Evolutionary conservation across 768 basidiomycete genomes (phyloP), one percentile per base, ranked within the genome.

Genomic region (Candolleomyces efflorescens): DNA sequence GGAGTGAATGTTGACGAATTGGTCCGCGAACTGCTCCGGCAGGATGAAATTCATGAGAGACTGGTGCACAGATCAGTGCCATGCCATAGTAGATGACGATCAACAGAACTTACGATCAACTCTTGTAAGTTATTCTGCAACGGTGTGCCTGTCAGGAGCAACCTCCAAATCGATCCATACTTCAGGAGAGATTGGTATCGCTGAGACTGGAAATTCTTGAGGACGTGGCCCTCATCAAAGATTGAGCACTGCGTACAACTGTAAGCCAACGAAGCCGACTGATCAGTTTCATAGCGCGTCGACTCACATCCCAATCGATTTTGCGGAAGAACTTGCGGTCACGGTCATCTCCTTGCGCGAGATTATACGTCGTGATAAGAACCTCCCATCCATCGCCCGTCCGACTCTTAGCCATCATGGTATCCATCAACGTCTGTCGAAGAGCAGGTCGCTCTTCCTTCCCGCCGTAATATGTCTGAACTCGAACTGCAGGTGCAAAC

Each of bases 161-260:
- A 75, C 38, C 94, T 81, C 96, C 97, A 99, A 44, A 82, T 82
- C 1, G 92, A 90, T 17, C 86, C 83, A 67, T 92, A 91, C 67
- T 86, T 88, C 63, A 98, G 76, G 13, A 99, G 73, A 10, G 92
- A 83, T 67, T 90, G 87, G 69, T 99, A 98, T 20, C 95, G 89
- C 65, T 97, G 93, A n/a, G 94, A 96, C 63, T 95, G 90, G 71
- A 92, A 95, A 68, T 98, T 99, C 77, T 99, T 99, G 61, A 99
- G 77, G 53, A 94, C 86, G 68, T 99, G 97, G 1, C 97, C 97
- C 71, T 99, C 97, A 66, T 99, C 97, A 65, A 91, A 98, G 49
- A 98, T 86, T 64, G 92, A 94, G 32, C 86, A 89, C 96, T 98
- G 63, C 18, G 39, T 12, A 17, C 2, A 48, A 22, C 24, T 22